Evolutionary conservation across 2,329 filamentous ascomycete species (phyloP).

Genomic region (Aspergillaceae sp.): DNA sequence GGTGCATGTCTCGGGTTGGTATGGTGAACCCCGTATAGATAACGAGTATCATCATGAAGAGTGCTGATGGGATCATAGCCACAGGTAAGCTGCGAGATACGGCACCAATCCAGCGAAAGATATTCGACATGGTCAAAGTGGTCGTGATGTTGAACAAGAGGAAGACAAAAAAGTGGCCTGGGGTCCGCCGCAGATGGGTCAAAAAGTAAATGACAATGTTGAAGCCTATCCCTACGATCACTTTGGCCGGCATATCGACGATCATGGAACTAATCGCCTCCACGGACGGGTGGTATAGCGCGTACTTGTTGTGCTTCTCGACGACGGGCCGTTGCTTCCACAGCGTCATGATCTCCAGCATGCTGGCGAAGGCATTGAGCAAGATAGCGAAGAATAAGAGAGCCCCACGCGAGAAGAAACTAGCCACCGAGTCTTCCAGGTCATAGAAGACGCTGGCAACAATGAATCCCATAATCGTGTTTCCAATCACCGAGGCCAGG

Average conservation of each 20-base stretch:
- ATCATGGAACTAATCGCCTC: slow-evolving; percentile 81
- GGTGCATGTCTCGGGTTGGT: slow-evolving; percentile 56
- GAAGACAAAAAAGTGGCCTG: slow-evolving; percentile 78
- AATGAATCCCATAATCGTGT: slow-evolving; percentile 65
- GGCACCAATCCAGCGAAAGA: slow-evolving; percentile 72
- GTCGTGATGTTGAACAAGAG: slow-evolving; percentile 64
- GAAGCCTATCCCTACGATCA: slow-evolving; percentile 63
- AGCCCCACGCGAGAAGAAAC: slow-evolving; percentile 68
- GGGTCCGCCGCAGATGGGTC: slow-evolving; percentile 65
- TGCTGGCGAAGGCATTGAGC: slow-evolving; percentile 71
- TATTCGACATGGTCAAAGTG: slow-evolving; percentile 72
- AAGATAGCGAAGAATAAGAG: slow-evolving; percentile 78
- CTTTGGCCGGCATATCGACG: slow-evolving; percentile 73
- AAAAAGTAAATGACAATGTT: slow-evolving; percentile 80
- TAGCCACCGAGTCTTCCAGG: slow-evolving; percentile 52
- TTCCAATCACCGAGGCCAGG: slow-evolving; percentile 54
- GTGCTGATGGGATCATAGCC: slow-evolving; percentile 47
- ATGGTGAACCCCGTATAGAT: slow-evolving; percentile 45
- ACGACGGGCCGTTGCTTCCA: slow-evolving; percentile 87
- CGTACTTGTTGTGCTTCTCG: slow-evolving; percentile 79
- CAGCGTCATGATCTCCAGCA: slow-evolving; percentile 71
- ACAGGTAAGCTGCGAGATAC: slow-evolving; percentile 58
- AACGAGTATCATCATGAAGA: slow-evolving; percentile 37
- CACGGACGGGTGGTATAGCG: slow-evolving; percentile 82
- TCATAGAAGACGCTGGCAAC: slow-evolving; percentile 74